These are phyloP conservation scores for Beauveria bassiana DNA, from an alignment of 2,329 filamentous ascomycete genomes.

Conservation along the genomic window DNA sequence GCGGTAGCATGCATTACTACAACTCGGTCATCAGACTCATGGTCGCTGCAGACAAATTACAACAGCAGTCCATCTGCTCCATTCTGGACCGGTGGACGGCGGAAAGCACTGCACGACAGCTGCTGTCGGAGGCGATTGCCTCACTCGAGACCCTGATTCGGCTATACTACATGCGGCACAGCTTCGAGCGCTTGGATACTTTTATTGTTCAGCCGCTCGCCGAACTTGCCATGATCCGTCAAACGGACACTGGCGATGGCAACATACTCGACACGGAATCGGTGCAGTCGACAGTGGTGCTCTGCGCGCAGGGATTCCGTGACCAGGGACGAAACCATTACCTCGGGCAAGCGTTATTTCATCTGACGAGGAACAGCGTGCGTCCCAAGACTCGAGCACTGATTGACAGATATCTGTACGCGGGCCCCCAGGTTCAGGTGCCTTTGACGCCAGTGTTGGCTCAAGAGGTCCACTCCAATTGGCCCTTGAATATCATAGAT, in stretches of 20 bases:
- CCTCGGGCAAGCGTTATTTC: background rate
- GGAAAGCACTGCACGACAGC: background rate
- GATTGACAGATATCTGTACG: background rate
- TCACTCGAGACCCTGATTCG: slow-evolving; percentile 9
- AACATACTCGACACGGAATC: background rate
- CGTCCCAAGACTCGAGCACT: background rate
- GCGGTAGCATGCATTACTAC: background rate
- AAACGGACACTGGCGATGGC: background rate
- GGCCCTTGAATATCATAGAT: background rate
- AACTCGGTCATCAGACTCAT: background rate
- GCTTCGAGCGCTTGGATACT: slow-evolving; percentile 14
- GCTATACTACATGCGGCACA: slow-evolving; percentile 15
- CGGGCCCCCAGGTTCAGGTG: background rate
- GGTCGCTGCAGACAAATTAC: background rate
- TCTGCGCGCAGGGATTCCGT: background rate
- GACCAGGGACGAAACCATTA: background rate
- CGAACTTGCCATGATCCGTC: background rate
- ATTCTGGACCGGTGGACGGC: background rate
- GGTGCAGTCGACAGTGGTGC: background rate
- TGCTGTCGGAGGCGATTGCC: background rate
- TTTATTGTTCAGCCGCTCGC: background rate
- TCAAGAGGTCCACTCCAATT: background rate
- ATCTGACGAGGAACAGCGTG: background rate
- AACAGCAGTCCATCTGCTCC: background rate
- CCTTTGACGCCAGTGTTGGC: background rate